Percentiles rank a stretch among this genome's conserved stretches.
Evolutionary conservation across 2,329 filamentous ascomycete species (phyloP).

Genomic region (Pyricularia pennisetigena): DNA sequence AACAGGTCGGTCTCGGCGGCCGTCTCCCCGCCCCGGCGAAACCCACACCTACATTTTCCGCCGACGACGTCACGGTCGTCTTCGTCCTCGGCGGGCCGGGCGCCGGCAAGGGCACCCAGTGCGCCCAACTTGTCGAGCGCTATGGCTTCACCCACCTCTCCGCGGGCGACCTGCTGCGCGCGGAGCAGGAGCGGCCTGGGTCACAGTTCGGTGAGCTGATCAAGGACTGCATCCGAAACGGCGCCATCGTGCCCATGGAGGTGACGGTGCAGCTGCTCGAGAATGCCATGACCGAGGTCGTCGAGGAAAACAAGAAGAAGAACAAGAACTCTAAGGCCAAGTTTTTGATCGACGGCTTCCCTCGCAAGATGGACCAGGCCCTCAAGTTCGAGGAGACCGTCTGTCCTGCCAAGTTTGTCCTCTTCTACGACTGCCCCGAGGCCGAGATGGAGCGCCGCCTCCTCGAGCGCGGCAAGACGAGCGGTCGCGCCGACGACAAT

Average conservation of each 20-base stretch:
- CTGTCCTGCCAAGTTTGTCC: constrained; percentile 70
- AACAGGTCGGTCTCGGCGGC: constrained; percentile 22
- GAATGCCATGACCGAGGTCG: constrained; percentile 74
- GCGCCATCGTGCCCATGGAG: constrained; percentile 97
- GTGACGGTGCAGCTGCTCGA: constrained; percentile 89
- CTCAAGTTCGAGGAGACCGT: constrained; percentile 86
- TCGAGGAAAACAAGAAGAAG: constrained; percentile 34
- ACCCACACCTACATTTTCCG: constrained; percentile 60
- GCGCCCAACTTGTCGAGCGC: constrained; percentile 73
- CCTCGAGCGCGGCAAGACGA: constrained; percentile 85
- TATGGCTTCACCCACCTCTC: constrained; percentile 91
- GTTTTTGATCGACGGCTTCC: constrained; percentile 79
- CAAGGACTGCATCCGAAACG: constrained; percentile 85
- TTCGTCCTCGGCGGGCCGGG: constrained; percentile 96
- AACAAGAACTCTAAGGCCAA: constrained; percentile 42
- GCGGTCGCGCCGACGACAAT: constrained; percentile 87
- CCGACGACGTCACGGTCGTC: constrained; percentile 74
- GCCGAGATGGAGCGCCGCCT: constrained; percentile 76
- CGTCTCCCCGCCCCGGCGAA: constrained; percentile 42
- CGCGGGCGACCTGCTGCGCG: constrained; percentile 85
- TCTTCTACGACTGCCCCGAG: constrained; percentile 94
- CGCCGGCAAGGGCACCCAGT: constrained; percentile 95
- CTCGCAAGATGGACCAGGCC: constrained; percentile 94
- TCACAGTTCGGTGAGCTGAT: constrained; percentile 90
- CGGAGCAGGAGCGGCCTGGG: constrained; percentile 80